Evolutionary conservation across 305 asterid species (phyloP).

Genomic region (Solanum hybrid): DNA sequence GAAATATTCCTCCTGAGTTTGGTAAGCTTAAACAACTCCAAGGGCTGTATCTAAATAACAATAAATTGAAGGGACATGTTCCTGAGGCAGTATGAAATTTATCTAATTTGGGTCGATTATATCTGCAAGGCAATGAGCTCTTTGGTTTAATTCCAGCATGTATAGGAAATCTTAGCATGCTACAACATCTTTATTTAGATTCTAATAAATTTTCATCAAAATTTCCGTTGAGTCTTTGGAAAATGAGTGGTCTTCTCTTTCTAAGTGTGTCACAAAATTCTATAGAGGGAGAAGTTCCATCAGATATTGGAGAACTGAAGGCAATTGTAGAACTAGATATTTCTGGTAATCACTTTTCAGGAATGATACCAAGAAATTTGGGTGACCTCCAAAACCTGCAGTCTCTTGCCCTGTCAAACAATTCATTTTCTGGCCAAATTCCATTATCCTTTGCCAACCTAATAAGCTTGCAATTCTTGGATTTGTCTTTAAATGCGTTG

Average conservation of each 20-base stretch:
- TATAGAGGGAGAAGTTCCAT: background rate
- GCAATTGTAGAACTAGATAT: background rate
- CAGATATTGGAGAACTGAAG: background rate
- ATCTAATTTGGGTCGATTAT: background rate
- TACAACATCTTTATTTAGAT: background rate
- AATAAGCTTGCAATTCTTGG: background rate
- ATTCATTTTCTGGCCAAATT: background rate
- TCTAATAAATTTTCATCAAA: background rate
- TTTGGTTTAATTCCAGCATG: background rate
- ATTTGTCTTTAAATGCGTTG: background rate
- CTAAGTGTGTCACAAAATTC: background rate
- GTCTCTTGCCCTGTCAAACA: background rate
- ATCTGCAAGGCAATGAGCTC: background rate
- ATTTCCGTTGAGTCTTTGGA: background rate
- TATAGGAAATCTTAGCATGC: background rate
- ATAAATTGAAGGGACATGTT: constrained; percentile 14
- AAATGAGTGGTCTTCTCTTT: background rate
- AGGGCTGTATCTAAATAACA: background rate
- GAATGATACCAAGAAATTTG: background rate
- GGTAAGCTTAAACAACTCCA: constrained; percentile 12
- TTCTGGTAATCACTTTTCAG: background rate
- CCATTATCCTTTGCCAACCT: background rate
- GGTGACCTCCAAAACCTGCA: background rate
- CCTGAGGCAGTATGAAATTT: constrained; percentile 7
- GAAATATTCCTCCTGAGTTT: constrained; percentile 1